Conservation (phyloP, 345 rosid genomes). For the Reutealis trisperma region DNA sequence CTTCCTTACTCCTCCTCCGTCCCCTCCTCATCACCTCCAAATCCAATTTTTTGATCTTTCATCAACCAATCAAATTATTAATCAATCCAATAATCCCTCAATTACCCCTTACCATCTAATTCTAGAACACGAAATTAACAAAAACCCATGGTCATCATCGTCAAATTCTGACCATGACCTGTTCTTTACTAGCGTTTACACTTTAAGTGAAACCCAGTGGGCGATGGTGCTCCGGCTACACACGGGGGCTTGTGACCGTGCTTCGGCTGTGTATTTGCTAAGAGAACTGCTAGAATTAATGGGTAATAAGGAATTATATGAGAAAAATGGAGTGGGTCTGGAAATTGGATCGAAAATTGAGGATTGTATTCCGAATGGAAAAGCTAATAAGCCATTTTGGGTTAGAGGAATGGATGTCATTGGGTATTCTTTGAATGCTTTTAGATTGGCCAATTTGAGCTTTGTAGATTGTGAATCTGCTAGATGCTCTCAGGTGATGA, state of each 20-base stretch:
- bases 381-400: slow-evolving; percentile 76
- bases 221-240: slow-evolving; percentile 58
- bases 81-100: slow-evolving; percentile 10
- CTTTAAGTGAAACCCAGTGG: slow-evolving; percentile 44
- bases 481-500: slow-evolving; percentile 53
- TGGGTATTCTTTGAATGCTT: slow-evolving; percentile 83
- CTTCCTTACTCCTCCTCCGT: slow-evolving; percentile 47
- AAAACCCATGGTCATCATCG: slow-evolving; percentile 52
- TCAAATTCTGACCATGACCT: slow-evolving; percentile 27
- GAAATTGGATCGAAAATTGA: slow-evolving; percentile 58
- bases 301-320: slow-evolving; percentile 22
- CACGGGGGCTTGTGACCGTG: slow-evolving; percentile 71
- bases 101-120: slow-evolving; percentile 44
- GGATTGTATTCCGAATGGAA: slow-evolving; percentile 69
- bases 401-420: slow-evolving; percentile 85
- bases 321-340: slow-evolving; percentile 19
- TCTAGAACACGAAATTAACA: slow-evolving; percentile 72
- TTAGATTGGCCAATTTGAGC: slow-evolving; percentile 58
- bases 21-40: slow-evolving; percentile 31
- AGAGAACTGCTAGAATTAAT: slow-evolving; percentile 47
- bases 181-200: slow-evolving; percentile 54
- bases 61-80: slow-evolving; percentile 49
- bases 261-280: slow-evolving; percentile 61
- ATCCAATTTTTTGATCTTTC: slow-evolving; percentile 50
- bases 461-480: slow-evolving; percentile 50